Evolutionary conservation across 306 rosid genomes (phyloP).

Genomic region (Quercus glauca): DNA sequence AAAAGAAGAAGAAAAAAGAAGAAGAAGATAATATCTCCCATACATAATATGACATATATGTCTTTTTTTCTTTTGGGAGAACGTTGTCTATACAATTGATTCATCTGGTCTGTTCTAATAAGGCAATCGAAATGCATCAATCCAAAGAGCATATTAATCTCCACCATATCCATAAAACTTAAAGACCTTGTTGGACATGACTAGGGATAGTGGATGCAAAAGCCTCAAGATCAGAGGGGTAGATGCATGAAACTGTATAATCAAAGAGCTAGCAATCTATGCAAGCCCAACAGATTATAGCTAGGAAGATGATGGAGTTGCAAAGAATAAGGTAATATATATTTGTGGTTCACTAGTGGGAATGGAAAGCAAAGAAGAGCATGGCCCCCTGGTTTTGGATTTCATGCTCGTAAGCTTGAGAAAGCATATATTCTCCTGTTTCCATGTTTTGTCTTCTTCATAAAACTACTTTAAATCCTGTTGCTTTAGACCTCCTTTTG

Average conservation of each 20-base stretch:
- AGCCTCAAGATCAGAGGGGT: background rate
- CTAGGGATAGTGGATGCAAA: background rate
- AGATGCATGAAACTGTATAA: background rate
- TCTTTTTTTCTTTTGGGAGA: background rate
- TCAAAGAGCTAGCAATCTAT: too few relatives aligned
- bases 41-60: background rate
- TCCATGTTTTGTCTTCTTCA: conserved; percentile 54
- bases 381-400: conserved; percentile 36
- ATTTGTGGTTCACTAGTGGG: conserved; percentile 13
- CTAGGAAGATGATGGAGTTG: conserved; percentile 13
- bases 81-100: background rate
- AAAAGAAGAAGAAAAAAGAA: too few relatives aligned
- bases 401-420: conserved; percentile 47
- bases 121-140: conserved; percentile 5
- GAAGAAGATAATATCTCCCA: too few relatives aligned
- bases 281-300: background rate
- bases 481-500: conserved; percentile 57
- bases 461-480: conserved; percentile 41
- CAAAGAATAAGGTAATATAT: conserved; percentile 12
- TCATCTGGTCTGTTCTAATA: conserved; percentile 5
- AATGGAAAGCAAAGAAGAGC: conserved; percentile 34
- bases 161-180: conserved; percentile 9
- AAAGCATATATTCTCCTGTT: conserved; percentile 65
- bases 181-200: background rate
- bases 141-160: background rate